A percentile compares a stretch with the other conserved stretches of the same genome.
These are phyloP conservation scores for Artomyces pyxidatus DNA, from an alignment of 768 basidiomycete genomes.

Conservation along the genomic window DNA sequence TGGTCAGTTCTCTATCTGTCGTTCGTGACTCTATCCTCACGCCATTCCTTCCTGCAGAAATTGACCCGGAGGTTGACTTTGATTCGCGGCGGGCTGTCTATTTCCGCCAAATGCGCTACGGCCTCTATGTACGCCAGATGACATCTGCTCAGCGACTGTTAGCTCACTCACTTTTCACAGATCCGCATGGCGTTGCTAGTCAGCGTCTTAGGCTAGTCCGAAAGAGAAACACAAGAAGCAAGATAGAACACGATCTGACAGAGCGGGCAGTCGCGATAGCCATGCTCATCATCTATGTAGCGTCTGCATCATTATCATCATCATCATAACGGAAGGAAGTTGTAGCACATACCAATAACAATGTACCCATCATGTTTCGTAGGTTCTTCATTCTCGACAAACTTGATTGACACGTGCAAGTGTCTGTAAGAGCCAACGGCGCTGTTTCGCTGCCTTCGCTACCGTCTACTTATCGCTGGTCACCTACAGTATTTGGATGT, in stretches of 20 bases:
- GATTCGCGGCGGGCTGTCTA: constrained; percentile 91
- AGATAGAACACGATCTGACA: too few species aligned
- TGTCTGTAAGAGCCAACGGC: too few species aligned
- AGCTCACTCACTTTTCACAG: constrained; percentile 19
- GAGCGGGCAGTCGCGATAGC: background rate
- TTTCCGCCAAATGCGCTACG: constrained; percentile 98
- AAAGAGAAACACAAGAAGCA: background rate
- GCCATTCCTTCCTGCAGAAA: constrained; percentile 53
- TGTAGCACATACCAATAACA: too few species aligned
- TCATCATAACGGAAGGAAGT: background rate
- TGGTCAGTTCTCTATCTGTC: constrained; percentile 36
- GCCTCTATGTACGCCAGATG: constrained; percentile 79
- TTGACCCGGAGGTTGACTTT: constrained; percentile 97
- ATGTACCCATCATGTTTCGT: too few species aligned
- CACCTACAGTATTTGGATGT: too few species aligned
- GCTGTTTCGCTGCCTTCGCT: too few species aligned
- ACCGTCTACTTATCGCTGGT: too few species aligned
- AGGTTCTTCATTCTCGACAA: too few species aligned
- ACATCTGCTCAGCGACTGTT: background rate
- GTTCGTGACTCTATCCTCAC: constrained; percentile 2
- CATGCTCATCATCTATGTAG: background rate
- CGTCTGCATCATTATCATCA: background rate
- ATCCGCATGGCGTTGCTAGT: constrained; percentile 48
- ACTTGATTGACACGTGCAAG: too few species aligned
- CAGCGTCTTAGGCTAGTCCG: constrained; percentile 26